Evolutionary conservation across 148 eudicot genomes (phyloP).

Genomic region (Beta vulgaris): DNA sequence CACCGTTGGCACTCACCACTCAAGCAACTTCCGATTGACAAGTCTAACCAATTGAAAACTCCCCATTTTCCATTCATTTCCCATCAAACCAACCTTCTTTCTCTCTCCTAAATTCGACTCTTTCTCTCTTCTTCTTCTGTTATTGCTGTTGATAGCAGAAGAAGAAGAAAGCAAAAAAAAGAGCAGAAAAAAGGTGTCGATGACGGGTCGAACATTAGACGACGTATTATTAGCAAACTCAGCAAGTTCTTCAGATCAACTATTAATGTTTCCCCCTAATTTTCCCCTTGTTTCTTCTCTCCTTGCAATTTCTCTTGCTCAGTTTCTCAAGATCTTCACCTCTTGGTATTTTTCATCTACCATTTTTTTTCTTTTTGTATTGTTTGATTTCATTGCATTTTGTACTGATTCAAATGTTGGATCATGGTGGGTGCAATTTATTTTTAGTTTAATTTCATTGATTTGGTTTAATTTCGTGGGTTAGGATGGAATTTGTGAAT

Average conservation of each 20-base stretch:
- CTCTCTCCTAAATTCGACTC: background rate
- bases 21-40: too few species aligned
- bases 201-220: constrained; percentile 41
- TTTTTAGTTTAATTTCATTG: background rate
- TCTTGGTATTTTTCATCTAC: constrained; percentile 31
- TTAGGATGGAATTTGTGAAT: background rate
- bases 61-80: background rate
- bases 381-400: background rate
- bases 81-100: background rate
- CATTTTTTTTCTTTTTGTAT: background rate
- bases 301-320: constrained; percentile 53
- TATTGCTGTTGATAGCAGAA: background rate
- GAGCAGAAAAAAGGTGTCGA: constrained; percentile 31
- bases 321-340: constrained; percentile 61
- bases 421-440: background rate
- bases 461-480: background rate
- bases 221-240: constrained; percentile 28
- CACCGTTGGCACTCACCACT: too few species aligned
- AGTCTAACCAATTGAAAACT: background rate
- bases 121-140: background rate
- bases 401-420: background rate
- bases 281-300: constrained; percentile 51
- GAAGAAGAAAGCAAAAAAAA: background rate
- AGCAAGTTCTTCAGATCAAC: constrained; percentile 22
- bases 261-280: constrained; percentile 40